Conservation (phyloP, 2,329 filamentous ascomycete genomes). For the Nemania sp. region DNA sequence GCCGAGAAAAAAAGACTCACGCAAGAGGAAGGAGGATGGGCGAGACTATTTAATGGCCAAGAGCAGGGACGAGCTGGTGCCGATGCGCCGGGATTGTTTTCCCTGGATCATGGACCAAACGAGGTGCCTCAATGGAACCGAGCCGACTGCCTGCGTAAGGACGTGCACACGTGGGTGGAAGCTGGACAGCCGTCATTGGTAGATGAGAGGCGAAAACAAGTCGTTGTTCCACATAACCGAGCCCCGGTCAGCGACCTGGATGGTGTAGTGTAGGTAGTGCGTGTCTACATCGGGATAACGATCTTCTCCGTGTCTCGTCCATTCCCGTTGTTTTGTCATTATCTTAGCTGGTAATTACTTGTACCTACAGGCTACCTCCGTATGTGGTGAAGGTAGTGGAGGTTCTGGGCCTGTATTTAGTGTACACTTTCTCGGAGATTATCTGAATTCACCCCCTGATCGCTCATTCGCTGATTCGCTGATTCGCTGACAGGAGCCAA, state of each 20-base stretch:
- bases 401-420: too few species aligned
- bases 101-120: conserved; percentile 2
- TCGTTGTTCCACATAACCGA: neutral
- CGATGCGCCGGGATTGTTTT: neutral
- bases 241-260: neutral
- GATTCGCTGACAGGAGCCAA: too few species aligned
- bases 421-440: too few species aligned
- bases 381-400: too few species aligned
- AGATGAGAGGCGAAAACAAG: neutral
- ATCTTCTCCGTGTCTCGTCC: neutral
- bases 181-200: neutral
- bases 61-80: neutral
- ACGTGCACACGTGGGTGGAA: neutral
- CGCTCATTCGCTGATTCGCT: too few species aligned
- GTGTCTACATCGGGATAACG: neutral
- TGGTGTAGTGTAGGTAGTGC: neutral
- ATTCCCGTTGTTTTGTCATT: too few species aligned
- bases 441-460: too few species aligned
- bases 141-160: conserved; percentile 8
- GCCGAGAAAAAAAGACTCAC: neutral
- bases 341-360: too few species aligned
- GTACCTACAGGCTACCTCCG: too few species aligned
- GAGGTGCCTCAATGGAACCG: conserved; percentile 18
- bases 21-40: neutral
- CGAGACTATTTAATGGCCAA: neutral